phyloP scores from a whole-genome alignment of 805 yeast species.

The Candida boleticola region DNA sequence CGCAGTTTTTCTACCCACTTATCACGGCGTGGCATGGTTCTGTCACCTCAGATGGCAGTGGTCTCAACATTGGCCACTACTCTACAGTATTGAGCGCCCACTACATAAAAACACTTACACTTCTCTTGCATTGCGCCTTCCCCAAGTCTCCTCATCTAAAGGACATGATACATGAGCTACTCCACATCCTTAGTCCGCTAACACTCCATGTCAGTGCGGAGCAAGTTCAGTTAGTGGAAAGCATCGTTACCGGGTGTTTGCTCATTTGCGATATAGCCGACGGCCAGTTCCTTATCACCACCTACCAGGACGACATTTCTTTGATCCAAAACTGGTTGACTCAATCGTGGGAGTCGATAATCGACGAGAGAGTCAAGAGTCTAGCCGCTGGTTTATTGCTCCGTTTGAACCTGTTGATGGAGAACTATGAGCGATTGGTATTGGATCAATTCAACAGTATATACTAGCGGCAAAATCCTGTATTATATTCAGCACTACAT shows the following conservation, averaged over 20 bases:
- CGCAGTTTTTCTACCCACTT: conserved; percentile 53
- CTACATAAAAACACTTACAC: conserved; percentile 54
- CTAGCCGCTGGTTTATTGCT: conserved; percentile 40
- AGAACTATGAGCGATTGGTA: conserved; percentile 26
- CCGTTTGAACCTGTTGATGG: conserved; percentile 21
- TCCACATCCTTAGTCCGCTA: conserved; percentile 32
- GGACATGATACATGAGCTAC: conserved; percentile 58
- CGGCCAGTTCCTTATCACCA: conserved; percentile 20
- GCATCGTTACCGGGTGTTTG: conserved; percentile 35
- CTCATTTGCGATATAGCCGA: conserved; percentile 35
- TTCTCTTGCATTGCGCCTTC: conserved; percentile 57
- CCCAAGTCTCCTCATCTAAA: conserved; percentile 50
- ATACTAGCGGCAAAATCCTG: no score
- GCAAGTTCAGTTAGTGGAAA: conserved; percentile 35
- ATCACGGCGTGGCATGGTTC: conserved; percentile 50
- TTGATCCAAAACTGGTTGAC: conserved; percentile 26
- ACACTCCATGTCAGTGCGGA: conserved; percentile 18
- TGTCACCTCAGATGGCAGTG: conserved; percentile 25
- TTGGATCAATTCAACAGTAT: conserved; percentile 29
- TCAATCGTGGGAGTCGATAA: conserved; percentile 31
- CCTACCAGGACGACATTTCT: conserved; percentile 18
- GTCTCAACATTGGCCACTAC: conserved; percentile 48
- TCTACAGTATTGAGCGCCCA: conserved; percentile 56
- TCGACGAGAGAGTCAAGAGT: conserved; percentile 36
- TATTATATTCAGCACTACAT: not conserved